Evolutionary conservation across 495 filamentous ascomycete species (phyloP).

Genomic region (Daldinia bambusicola): DNA sequence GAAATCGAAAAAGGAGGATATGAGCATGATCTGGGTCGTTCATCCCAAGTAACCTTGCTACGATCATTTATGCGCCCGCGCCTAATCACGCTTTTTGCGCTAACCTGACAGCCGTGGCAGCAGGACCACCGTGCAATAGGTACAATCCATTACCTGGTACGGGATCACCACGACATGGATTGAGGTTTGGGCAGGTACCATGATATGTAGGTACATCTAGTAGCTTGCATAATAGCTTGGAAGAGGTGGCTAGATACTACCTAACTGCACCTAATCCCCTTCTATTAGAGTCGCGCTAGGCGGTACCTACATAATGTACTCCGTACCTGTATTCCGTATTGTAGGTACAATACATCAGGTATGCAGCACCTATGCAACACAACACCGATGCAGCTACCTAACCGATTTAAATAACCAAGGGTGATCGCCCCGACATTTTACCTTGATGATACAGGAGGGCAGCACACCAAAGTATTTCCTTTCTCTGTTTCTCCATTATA

Average conservation of each 20-base stretch:
- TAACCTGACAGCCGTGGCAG: not conserved
- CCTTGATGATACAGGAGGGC: conserved; percentile 26
- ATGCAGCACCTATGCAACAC: too few species aligned
- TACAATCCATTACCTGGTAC: conserved; percentile 13
- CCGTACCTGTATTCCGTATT: too few species aligned
- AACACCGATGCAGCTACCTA: conserved; percentile 5
- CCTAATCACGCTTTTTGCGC: conserved; percentile 26
- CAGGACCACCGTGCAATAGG: not conserved
- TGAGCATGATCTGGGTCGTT: conserved; percentile 19
- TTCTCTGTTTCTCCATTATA: conserved; percentile 1
- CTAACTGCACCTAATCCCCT: not conserved
- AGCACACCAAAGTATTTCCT: conserved; percentile 7
- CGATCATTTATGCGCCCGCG: conserved; percentile 45
- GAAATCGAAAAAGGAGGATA: conserved; percentile 22
- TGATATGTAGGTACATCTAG: too few species aligned
- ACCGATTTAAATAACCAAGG: conserved; percentile 37
- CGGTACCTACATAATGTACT: conserved; percentile 1
- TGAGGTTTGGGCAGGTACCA: conserved; percentile 12
- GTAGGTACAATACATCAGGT: too few species aligned
- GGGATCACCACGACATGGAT: conserved; percentile 18
- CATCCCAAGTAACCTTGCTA: conserved; percentile 35
- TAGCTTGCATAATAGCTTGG: not conserved
- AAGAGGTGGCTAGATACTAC: not conserved
- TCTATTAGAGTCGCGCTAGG: conserved; percentile 19
- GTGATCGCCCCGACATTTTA: conserved; percentile 37